Evolutionary conservation across 768 basidiomycete genomes (phyloP).

Genomic region (Termitomyces heimii): DNA sequence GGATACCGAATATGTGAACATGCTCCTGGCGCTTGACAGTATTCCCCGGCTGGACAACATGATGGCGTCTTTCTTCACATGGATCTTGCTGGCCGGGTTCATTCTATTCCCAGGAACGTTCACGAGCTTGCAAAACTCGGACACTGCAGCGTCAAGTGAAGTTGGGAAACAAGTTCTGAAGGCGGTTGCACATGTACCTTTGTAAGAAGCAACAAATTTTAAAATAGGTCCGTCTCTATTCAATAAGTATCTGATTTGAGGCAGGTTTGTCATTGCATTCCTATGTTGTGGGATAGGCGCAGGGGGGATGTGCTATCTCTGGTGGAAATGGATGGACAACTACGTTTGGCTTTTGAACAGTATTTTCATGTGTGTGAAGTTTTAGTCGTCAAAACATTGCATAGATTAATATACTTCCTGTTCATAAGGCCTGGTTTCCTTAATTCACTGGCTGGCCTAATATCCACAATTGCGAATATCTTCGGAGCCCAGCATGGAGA

Average conservation of each 20-base stretch:
- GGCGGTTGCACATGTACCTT: slow-evolving; percentile 34
- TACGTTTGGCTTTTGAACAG: slow-evolving; percentile 55
- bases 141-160: slow-evolving; percentile 17
- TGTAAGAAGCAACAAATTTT: slow-evolving; percentile 24
- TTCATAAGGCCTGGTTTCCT: slow-evolving; percentile 45
- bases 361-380: slow-evolving; percentile 42
- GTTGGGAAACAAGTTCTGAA: slow-evolving; percentile 26
- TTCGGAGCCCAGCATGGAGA: slow-evolving; percentile 43
- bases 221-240: background rate
- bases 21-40: slow-evolving; percentile 55
- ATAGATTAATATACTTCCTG: background rate
- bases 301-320: slow-evolving; percentile 49
- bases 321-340: slow-evolving; percentile 55
- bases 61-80: slow-evolving; percentile 53
- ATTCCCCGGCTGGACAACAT: slow-evolving; percentile 46
- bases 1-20: slow-evolving; percentile 51
- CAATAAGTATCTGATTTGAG: background rate
- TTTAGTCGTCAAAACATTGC: background rate
- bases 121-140: slow-evolving; percentile 34
- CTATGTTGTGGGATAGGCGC: slow-evolving; percentile 49
- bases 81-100: slow-evolving; percentile 59
- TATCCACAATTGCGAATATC: slow-evolving; percentile 48
- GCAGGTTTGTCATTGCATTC: slow-evolving; percentile 50
- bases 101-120: slow-evolving; percentile 61
- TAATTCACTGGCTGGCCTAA: slow-evolving; percentile 50